Evolutionary conservation across 371 early-diverging fungal species (phyloP).

Genomic region (Batkoa obscura): DNA sequence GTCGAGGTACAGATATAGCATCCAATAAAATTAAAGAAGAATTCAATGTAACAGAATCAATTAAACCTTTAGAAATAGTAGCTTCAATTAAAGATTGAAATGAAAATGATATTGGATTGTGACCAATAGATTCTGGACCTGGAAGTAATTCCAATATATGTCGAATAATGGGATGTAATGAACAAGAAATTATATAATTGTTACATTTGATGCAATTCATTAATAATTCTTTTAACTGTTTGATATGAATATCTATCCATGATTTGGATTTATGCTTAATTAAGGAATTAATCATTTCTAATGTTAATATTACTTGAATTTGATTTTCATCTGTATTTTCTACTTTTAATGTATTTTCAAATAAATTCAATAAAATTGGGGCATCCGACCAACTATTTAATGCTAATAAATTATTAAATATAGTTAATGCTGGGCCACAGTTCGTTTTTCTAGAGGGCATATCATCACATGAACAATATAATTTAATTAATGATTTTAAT

Average conservation of each 20-base stretch:
- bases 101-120: background rate
- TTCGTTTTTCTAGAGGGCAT: no score
- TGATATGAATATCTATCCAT: slow-evolving; percentile 48
- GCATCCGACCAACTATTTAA: slow-evolving; percentile 24
- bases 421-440: no score
- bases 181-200: slow-evolving; percentile 32
- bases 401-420: no score
- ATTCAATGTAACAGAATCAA: slow-evolving; percentile 33
- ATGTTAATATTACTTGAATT: slow-evolving; percentile 29
- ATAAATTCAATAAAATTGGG: slow-evolving; percentile 14
- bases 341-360: slow-evolving; percentile 15
- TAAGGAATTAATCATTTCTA: slow-evolving; percentile 46
- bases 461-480: slow-evolving; percentile 40
- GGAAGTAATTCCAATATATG: slow-evolving; percentile 23
- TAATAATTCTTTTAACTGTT: slow-evolving; percentile 37
- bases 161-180: slow-evolving; percentile 43
- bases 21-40: slow-evolving; percentile 49
- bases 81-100: slow-evolving; percentile 22
- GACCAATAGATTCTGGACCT: background rate
- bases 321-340: slow-evolving; percentile 17
- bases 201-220: slow-evolving; percentile 48
- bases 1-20: slow-evolving; percentile 40
- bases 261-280: slow-evolving; percentile 31
- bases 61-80: slow-evolving; percentile 13
- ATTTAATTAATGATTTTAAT: slow-evolving; percentile 47